phyloP scores from a whole-genome alignment of 345 rosid species.

The Gossypium stocksii region DNA sequence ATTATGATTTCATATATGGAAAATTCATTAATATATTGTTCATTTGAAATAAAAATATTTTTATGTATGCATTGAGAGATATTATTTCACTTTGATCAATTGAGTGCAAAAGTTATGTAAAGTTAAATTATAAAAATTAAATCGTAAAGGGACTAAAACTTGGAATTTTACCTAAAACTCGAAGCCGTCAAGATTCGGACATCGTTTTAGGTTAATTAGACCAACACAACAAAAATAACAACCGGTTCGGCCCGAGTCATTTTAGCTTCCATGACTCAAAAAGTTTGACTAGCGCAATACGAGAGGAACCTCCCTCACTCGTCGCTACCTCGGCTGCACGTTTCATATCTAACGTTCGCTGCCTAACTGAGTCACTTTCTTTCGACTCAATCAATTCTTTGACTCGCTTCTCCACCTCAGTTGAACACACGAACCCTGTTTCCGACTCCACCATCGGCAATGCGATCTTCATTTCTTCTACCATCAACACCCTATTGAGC shows the following conservation, averaged over 20 bases:
- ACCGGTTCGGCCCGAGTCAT: not conserved
- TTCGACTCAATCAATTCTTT: conserved; percentile 45
- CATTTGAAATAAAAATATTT: no score
- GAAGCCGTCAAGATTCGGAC: no score
- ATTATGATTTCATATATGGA: no score
- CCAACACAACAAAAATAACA: no score
- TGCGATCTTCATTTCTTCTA: conserved; percentile 53
- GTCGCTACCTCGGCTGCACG: conserved; percentile 35
- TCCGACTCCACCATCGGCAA: conserved; percentile 38
- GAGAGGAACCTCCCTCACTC: conserved; percentile 44
- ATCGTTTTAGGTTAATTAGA: no score
- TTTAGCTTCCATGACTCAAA: conserved; percentile 24
- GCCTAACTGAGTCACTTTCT: conserved; percentile 26
- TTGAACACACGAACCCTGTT: conserved; percentile 36
- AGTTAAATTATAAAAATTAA: no score
- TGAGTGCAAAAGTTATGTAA: no score
- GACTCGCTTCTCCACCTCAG: conserved; percentile 49
- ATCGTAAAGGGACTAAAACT: no score
- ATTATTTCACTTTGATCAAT: no score
- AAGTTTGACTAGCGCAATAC: conserved; percentile 20
- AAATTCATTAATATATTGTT: no score
- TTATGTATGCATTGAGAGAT: no score
- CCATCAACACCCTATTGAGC: conserved; percentile 37
- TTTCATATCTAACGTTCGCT: conserved; percentile 27
- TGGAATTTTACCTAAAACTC: no score